Conservation (phyloP, 805 yeast species). For the Pichia paraexigua region DNA sequence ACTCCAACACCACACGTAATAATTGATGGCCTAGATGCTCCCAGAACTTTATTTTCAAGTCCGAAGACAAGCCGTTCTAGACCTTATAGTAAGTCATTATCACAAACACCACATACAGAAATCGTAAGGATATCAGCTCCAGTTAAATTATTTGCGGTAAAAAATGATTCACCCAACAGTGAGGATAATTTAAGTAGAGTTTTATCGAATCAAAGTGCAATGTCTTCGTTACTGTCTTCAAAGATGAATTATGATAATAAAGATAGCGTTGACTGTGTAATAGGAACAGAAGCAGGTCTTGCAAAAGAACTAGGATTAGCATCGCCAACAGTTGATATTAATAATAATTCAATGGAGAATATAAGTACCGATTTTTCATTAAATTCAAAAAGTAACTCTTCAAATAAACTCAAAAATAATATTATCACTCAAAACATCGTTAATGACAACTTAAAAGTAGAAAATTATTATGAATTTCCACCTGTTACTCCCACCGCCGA, state of each 20-base stretch:
- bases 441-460: not conserved
- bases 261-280: not conserved
- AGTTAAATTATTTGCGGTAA: not conserved
- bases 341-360: not conserved
- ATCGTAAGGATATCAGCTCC: slow-evolving; percentile 24
- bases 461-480: not conserved
- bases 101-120: slow-evolving; percentile 39
- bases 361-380: not conserved
- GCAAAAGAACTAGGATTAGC: slow-evolving; percentile 2
- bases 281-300: not conserved
- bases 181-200: slow-evolving; percentile 14
- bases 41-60: slow-evolving; percentile 3
- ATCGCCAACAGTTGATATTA: not conserved
- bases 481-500: slow-evolving; percentile 4
- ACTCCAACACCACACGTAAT: not conserved
- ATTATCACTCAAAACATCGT: not conserved
- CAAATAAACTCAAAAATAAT: not conserved
- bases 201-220: slow-evolving; percentile 6
- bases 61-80: slow-evolving; percentile 11
- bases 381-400: not conserved
- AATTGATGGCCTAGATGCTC: not conserved
- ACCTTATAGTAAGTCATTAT: slow-evolving; percentile 35
- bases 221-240: slow-evolving; percentile 1
- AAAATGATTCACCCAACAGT: not conserved
- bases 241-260: not conserved